Evolutionary conservation across 2,329 filamentous ascomycete species (phyloP), one percentile per base, ranked within the genome.

Genomic region (Parafenestella ontariensis): DNA sequence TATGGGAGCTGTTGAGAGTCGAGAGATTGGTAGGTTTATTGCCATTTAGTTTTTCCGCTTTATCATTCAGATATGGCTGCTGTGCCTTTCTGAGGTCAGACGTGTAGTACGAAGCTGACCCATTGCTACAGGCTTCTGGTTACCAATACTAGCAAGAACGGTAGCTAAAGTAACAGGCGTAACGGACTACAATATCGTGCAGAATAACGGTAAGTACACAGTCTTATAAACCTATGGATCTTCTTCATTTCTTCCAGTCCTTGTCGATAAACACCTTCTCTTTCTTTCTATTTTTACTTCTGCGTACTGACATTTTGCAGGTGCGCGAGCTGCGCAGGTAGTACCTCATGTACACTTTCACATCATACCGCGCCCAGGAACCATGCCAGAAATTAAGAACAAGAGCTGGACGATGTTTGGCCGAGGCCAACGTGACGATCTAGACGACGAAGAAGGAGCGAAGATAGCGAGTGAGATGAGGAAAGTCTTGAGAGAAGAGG

Each of bases 301-400:
- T n/a, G 3, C 15, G 11, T 24, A 23, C 37, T 40, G 11, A 40
- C 21, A 40, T 29, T 20, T 37, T 40, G 4, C 20, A 86, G 86
- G 94, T 15, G 88, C 88, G 3, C 86, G 92, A 28, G 94, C 94
- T 2, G 92, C 92, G 2, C 94, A 98, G 78, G 92, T 96, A 15
- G 92, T 98, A 1, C 89, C 90, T 20, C 94, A 98, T 75, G 89
- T 96, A 44, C 94, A 99, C 76, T 98, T 96, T 74, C 95, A 99
- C 68, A 84, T 98, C 47, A 96, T 99, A 29, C 94, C 94, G 0
- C 81, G 94, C 33, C 92, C 93, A 33, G 76, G 69, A 20, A 80
- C 81, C 13, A 72, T 73, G 65, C 73, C 75, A 0, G 86, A 89
- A 49, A 74, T 80, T 31, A 78, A 79, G 52, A 77, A 76, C 64